phyloP scores from a whole-genome alignment of 768 basidiomycete genomes.

The Baorangia bicolor region DNA sequence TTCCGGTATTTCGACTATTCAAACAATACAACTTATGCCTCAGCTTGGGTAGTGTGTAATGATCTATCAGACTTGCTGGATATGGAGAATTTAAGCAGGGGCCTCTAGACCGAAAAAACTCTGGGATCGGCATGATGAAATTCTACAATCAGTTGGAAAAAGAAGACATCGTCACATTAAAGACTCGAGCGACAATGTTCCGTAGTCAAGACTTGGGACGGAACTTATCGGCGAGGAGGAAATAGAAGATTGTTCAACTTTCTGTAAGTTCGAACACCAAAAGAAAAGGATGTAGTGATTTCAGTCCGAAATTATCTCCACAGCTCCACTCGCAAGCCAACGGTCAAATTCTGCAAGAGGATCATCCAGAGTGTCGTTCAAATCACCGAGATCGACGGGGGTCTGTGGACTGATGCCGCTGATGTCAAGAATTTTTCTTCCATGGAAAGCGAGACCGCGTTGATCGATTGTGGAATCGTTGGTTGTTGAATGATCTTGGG shows the following conservation, averaged over 20 bases:
- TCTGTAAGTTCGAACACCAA: not conserved
- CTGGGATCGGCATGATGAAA: not conserved
- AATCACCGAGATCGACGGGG: not conserved
- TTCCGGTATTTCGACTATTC: not conserved
- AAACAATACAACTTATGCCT: not conserved
- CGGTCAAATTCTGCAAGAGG: slow-evolving; percentile 65
- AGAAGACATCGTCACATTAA: not conserved
- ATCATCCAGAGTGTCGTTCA: slow-evolving; percentile 33
- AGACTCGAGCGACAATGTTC: not conserved
- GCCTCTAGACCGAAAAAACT: not conserved
- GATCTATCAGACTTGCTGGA: not conserved
- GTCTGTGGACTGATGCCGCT: not conserved
- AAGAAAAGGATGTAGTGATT: not conserved
- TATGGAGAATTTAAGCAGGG: not conserved
- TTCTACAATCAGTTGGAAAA: not conserved
- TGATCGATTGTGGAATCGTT: not conserved
- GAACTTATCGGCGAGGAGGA: not conserved
- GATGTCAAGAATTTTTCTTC: not conserved
- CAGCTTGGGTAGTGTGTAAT: not conserved
- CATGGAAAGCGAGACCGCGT: not conserved
- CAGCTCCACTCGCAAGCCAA: slow-evolving; percentile 66
- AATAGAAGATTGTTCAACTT: not conserved
- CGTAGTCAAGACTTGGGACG: not conserved
- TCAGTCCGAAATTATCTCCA: slow-evolving; percentile 46
- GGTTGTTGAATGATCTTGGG: not conserved